Base-by-base conservation (phyloP, 116 monocot species). In the Posidonia oceanica region DNA sequence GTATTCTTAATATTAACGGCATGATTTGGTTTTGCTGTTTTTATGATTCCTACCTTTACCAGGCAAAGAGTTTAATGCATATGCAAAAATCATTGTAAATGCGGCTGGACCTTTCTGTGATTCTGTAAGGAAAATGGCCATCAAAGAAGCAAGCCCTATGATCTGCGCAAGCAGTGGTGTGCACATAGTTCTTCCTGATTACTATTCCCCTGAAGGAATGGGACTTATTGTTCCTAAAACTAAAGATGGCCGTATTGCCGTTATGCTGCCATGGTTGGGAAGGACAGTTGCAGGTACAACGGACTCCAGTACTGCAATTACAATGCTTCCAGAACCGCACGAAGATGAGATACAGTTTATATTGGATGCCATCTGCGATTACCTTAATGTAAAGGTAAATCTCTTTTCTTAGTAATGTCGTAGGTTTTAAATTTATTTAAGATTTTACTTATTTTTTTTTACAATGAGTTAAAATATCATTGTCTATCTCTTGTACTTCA, bases 51-150 rank as follows among this genome's bases (percentile, higher is more conserved):
- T 48, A 48, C 1, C 12, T 48, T 0, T 48, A 48, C 2, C 48
- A 97, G 97, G 92, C 14, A 97, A 85, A 69, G 97, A 87, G 69
- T 92, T 97, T n/a, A 78, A 91, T 53, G 77, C 92, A 64, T 91
- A 77, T 79, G 97, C 97, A 44, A 97, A 85, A 81, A 87, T 97
- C 48, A 76, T 89, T 57, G 77, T 97, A 37, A 97, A 89, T 80
- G 97, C 97, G 3, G 97, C 97, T 71, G 97, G 97, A 63, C 92
- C 97, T 78, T 97, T 97, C 72, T 97, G 92, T 80, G 97, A 97
- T 70, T 75, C 83, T 52, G 71, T 97, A 29, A 87, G 97, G 69
- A 85, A 83, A 79, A 85, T 97, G 89, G 97, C 97, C 37, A 71
- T 89, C 71, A 89, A 84, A 64, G 79, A 82, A 69, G 83, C 83